Evolutionary conservation across 164 flowering plant genomes (phyloP), one percentile per base, ranked within the genome.

Genomic region (Nymphaea colorata): DNA sequence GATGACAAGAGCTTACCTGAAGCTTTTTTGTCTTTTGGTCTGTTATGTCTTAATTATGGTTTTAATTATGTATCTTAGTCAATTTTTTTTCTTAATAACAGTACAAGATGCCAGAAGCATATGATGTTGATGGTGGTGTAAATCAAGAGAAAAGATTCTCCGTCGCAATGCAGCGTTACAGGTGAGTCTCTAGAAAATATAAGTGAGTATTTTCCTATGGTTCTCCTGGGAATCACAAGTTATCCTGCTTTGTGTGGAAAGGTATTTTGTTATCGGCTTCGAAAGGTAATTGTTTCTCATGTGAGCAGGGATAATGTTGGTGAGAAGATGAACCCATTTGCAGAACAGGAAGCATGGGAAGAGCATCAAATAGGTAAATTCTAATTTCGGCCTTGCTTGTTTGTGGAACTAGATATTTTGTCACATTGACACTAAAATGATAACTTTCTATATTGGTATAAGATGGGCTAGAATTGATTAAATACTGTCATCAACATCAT

Each of bases 291-390:
- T 45, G 53, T 45, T 5, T 45, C 59, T 67, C 53, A 65, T 61
- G 25, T 16, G 14, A 41, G 18, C 64, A 94, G 99, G 80, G 97
- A 92, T 66, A 42, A 80, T 5, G 75, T 86, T 57, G 82, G 67
- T 41, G 98, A 89, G 4, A 95, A 95, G 74, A 91, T 95, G 99
- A 92, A 95, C 71, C 98, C 99, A 53, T 92, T 92, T 82, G 98
- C 98, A 8, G 99, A 95, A 73, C 98, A 95, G 76, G 99, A 95
- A 75, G 99, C 99, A 60, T 95, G 99, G 99, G 99, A 94, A 76
- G 96, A 95, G 15, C 92, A 95, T 79, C 99, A 95, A 77, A 95
- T 90, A 70, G 91, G 97, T 88, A 83, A 62, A 25, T 25, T 25
- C 36, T 25, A 25, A 25, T 25, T 25, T 25, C 36, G 10, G 64